Evolutionary conservation across 176 grass and related monocot genomes (phyloP).

Genomic region (Carex scoparia): DNA sequence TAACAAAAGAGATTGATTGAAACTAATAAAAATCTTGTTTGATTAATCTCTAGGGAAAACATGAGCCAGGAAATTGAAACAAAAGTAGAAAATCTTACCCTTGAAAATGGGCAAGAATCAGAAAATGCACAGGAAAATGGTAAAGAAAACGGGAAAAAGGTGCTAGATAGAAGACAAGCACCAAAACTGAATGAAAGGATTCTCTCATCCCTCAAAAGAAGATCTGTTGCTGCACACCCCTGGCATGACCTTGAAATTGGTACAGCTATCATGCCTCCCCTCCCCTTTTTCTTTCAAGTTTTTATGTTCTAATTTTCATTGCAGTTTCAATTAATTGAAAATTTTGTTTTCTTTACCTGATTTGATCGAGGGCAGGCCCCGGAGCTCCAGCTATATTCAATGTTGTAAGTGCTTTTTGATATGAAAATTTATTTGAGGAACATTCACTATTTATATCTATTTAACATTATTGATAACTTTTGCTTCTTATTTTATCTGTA

Average conservation of each 20-base stretch:
- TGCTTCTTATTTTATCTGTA: conserved; percentile 4
- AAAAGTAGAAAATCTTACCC: not conserved
- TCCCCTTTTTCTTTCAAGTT: not conserved
- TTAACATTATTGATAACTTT: not conserved
- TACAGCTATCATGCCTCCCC: not conserved
- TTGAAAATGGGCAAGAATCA: not conserved
- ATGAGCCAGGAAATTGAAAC: conserved; percentile 27
- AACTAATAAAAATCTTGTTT: not conserved
- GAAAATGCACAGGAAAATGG: not conserved
- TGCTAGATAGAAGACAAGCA: conserved; percentile 4
- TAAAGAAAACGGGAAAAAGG: not conserved
- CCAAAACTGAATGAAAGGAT: conserved; percentile 91
- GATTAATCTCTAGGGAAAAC: conserved; percentile 1
- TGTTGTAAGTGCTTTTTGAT: conserved; percentile 56
- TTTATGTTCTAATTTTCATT: not conserved
- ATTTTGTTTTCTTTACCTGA: not conserved
- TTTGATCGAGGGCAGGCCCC: conserved; percentile 39
- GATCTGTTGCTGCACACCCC: conserved; percentile 85
- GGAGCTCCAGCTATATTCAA: conserved; percentile 84
- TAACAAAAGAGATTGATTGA: not conserved
- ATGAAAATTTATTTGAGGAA: not conserved
- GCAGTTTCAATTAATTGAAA: not conserved
- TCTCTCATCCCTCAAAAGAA: conserved; percentile 72
- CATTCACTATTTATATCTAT: not conserved
- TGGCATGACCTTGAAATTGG: conserved; percentile 98